phyloP scores from a whole-genome alignment of 192 early-diverging fungal species.

The Coemansia sp. region DNA sequence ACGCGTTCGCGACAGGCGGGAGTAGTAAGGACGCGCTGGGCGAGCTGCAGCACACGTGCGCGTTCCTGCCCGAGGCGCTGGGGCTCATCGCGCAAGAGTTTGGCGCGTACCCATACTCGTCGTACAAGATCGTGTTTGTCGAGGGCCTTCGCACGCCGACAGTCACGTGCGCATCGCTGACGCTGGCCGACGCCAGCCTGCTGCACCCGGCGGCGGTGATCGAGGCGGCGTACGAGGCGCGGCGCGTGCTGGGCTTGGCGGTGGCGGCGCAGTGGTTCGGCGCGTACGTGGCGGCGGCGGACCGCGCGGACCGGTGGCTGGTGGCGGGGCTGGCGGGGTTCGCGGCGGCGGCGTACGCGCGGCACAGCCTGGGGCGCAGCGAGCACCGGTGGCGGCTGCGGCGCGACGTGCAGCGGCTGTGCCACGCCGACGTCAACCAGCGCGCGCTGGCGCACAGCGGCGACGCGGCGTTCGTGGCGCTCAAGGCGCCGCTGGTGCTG shows the following conservation, averaged over 20 bases:
- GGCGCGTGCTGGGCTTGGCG: constrained; percentile 67
- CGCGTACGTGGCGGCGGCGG: constrained; percentile 71
- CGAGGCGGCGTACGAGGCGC: constrained; percentile 88
- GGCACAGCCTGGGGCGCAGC: constrained; percentile 83
- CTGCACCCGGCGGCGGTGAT: constrained; percentile 76
- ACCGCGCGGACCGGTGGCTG: constrained; percentile 90
- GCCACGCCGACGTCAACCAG: constrained; percentile 84
- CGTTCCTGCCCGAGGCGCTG: constrained; percentile 65
- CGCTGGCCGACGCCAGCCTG: constrained; percentile 69
- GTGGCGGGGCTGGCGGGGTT: constrained; percentile 80
- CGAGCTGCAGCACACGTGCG: constrained; percentile 67
- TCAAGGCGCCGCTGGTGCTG: constrained; percentile 89
- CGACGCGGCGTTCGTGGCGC: constrained; percentile 70
- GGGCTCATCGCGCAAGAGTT: constrained; percentile 88
- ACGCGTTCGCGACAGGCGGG: constrained; percentile 74
- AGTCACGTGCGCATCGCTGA: constrained; percentile 78
- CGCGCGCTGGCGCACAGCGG: constrained; percentile 85
- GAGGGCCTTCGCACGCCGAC: constrained; percentile 72
- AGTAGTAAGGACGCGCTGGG: too few species aligned
- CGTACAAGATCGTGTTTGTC: constrained; percentile 89
- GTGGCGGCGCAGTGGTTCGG: constrained; percentile 97
- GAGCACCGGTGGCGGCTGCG: constrained; percentile 82
- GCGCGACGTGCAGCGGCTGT: constrained; percentile 84
- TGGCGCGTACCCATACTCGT: constrained; percentile 84
- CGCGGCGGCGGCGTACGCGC: constrained; percentile 73